phyloP scores from a whole-genome alignment of 2,329 filamentous ascomycete species.

The Aspergillus amoenus region DNA sequence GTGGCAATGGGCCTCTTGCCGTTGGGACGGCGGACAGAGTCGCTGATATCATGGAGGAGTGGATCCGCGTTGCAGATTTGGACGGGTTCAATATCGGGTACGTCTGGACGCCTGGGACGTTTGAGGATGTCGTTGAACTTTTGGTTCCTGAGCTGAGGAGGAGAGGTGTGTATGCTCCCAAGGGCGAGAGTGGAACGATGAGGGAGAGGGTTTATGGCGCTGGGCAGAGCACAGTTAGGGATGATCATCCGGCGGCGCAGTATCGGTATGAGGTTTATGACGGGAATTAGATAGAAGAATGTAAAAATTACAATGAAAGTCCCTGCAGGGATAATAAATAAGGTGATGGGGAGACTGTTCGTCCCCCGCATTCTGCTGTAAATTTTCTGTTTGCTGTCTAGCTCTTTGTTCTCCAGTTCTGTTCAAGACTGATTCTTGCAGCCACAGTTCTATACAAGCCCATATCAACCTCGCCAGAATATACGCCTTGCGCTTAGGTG shows the following conservation, averaged over 20 bases:
- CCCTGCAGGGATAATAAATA: too few species aligned
- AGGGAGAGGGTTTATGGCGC: constrained; percentile 63
- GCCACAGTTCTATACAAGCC: too few species aligned
- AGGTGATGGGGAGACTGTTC: too few species aligned
- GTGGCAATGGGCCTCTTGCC: constrained; percentile 50
- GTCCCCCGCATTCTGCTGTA: too few species aligned
- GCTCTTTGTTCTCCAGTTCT: too few species aligned
- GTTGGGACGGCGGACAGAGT: constrained; percentile 49
- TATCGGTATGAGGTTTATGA: constrained; percentile 64
- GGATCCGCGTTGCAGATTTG: constrained; percentile 45
- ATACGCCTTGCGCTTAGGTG: too few species aligned
- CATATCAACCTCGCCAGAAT: too few species aligned
- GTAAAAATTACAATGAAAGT: too few species aligned
- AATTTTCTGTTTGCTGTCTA: too few species aligned
- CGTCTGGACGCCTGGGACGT: constrained; percentile 52
- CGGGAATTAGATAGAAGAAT: not conserved
- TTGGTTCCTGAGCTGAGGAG: constrained; percentile 49
- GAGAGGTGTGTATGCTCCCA: constrained; percentile 40
- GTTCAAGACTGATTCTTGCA: too few species aligned
- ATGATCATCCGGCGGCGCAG: constrained; percentile 57
- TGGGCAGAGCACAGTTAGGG: constrained; percentile 56
- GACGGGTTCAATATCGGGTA: constrained; percentile 48
- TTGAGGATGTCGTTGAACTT: constrained; percentile 53
- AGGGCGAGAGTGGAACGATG: constrained; percentile 43
- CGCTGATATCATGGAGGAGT: constrained; percentile 50